phyloP scores from a whole-genome alignment of 2,329 filamentous ascomycete species.

The Lachnellula suecica region DNA sequence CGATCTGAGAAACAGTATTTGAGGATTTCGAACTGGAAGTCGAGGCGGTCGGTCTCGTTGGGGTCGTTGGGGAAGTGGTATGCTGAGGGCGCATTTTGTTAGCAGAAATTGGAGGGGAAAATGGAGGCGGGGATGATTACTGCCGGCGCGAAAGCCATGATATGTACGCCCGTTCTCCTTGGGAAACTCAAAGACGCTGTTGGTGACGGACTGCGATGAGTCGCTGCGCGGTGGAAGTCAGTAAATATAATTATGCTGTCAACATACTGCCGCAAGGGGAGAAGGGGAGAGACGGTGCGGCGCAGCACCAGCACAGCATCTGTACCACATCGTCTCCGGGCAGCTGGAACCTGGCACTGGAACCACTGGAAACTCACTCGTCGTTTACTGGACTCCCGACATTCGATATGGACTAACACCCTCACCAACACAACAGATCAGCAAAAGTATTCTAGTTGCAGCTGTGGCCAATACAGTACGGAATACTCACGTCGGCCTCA shows the following conservation, averaged over 20 bases:
- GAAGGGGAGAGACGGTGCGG: conserved; percentile 1
- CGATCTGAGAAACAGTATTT: conserved; percentile 33
- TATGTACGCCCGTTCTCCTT: conserved; percentile 31
- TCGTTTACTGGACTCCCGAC: conserved; percentile 16
- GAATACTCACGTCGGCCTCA: conserved; percentile 22
- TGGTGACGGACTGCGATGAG: conserved; percentile 9
- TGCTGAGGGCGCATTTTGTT: conserved; percentile 10
- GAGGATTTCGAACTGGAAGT: conserved; percentile 48
- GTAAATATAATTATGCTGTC: not conserved
- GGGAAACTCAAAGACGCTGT: conserved; percentile 20
- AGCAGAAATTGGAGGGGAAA: not conserved
- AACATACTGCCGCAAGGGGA: not conserved
- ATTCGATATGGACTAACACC: conserved; percentile 10
- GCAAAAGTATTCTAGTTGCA: too few species aligned
- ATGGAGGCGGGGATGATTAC: conserved; percentile 10
- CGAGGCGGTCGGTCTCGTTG: conserved; percentile 47
- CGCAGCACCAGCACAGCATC: conserved; percentile 1
- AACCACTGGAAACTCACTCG: conserved; percentile 15
- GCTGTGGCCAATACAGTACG: not conserved
- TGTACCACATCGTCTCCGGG: conserved; percentile 22
- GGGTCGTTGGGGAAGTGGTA: conserved; percentile 46
- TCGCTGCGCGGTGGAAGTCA: conserved; percentile 3
- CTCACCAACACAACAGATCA: too few species aligned
- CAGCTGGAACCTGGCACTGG: conserved; percentile 12
- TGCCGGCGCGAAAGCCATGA: conserved; percentile 24